These are phyloP conservation scores for Sisymbrium altissimum DNA, from an alignment of 345 rosid genomes.

Conservation along the genomic window DNA sequence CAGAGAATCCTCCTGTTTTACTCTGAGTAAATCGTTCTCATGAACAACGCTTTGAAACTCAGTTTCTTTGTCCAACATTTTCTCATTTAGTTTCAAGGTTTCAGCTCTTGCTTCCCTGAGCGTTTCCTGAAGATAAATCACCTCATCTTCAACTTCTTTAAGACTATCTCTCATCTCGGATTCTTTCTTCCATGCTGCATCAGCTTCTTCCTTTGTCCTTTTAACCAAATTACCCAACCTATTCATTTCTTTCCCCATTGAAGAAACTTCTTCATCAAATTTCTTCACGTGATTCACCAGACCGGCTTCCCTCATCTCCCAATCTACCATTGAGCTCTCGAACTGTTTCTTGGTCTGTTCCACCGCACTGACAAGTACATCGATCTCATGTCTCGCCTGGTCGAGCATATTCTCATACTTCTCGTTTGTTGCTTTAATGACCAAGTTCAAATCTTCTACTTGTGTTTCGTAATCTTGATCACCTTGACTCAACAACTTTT, in stretches of 20 bases:
- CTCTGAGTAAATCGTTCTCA: constrained; percentile 68
- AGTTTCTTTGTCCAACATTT: constrained; percentile 67
- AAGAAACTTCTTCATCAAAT: constrained; percentile 63
- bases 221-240: constrained; percentile 60
- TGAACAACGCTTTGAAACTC: constrained; percentile 64
- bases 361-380: constrained; percentile 42
- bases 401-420: constrained; percentile 74
- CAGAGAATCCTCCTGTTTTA: constrained; percentile 48
- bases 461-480: constrained; percentile 64
- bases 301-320: constrained; percentile 79
- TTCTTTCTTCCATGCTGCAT: constrained; percentile 66
- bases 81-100: constrained; percentile 64
- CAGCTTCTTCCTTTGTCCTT: constrained; percentile 68
- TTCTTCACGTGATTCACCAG: constrained; percentile 54
- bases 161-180: constrained; percentile 61
- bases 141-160: constrained; percentile 83
- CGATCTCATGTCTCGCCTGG: constrained; percentile 65
- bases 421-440: constrained; percentile 58
- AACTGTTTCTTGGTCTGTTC: constrained; percentile 57
- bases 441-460: constrained; percentile 62
- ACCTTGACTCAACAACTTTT: constrained; percentile 50
- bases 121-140: constrained; percentile 64
- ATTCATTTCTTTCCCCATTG: constrained; percentile 63
- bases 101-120: constrained; percentile 61
- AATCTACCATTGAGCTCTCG: constrained; percentile 51